Evolutionary conservation across 352 stramenopile species (phyloP), one percentile per base, ranked within the genome.

Genomic region (Stramenopiles sp.): DNA sequence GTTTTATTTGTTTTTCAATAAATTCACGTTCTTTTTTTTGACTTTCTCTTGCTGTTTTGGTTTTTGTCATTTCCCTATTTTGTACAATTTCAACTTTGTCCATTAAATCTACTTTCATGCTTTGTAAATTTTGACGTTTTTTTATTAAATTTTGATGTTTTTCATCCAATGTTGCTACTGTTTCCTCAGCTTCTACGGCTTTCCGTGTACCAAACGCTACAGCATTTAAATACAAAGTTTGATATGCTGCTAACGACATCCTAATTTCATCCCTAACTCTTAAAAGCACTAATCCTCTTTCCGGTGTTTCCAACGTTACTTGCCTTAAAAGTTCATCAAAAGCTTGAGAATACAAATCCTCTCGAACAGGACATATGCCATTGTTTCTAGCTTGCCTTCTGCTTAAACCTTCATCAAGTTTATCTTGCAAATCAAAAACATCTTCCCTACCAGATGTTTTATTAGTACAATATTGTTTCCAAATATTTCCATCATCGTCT

Each of bases 151-250:
- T 27, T 69, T 69, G 20, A 23, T 23, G 20, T 27, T 27, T 69
- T 23, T 23, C 53, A 20, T 69, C 20, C 53, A 69, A 69, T 23
- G 20, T 27, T 69, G 20, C 53, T 27, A 69, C 53, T 20, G 53
- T 69, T 20, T 20, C 27, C 27, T 69, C 53, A 23, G 53, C 53
- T 69, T 69, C 53, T 20, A 69, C 53, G 20, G 53, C 53, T 69
- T 69, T 69, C 27, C 53, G 20, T 69, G 53, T 69, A 20, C 53
- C 53, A 69, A 69, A 69, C 53, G 53, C 53, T 20, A 69, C 53
- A 69, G 53, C 53, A 69, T 69, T 69, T 69, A 69, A 69, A 69
- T 69, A 69, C 27, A 69, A 27, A 69, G 53, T 69, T 69, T 69
- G 53, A 27, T 69, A 69, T 27, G 53, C 53, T 27, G 53, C 20